Evolutionary conservation across 2,329 filamentous ascomycete species (phyloP).

Genomic region (Fusarium liriodendri): DNA sequence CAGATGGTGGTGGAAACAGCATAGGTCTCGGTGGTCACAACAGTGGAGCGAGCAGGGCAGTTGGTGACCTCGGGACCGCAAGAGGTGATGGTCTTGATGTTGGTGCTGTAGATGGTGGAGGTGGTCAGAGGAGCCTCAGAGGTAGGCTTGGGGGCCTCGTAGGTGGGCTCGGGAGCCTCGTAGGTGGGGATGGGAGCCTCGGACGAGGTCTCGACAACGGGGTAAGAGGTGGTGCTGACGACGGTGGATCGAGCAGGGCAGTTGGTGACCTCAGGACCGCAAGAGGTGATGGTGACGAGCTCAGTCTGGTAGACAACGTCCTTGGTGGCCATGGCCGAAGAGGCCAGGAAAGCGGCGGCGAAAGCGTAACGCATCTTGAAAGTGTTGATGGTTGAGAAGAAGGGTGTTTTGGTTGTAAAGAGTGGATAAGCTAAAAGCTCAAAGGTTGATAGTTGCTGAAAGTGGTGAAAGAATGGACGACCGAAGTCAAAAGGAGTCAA

Average conservation of each 20-base stretch:
- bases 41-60: constrained; percentile 64
- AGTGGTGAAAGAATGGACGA: constrained; percentile 65
- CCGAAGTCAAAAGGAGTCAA: constrained; percentile 63
- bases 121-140: constrained; percentile 57
- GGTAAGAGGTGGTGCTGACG: constrained; percentile 35
- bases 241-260: constrained; percentile 41
- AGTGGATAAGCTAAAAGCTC: constrained; percentile 43
- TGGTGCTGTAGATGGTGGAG: constrained; percentile 67
- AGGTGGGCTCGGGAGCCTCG: constrained; percentile 43
- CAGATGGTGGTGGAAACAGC: constrained; percentile 55
- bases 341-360: constrained; percentile 60
- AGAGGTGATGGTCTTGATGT: constrained; percentile 70
- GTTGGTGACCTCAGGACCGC: constrained; percentile 53
- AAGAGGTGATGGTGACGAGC: constrained; percentile 71
- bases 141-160: neutral
- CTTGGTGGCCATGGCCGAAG: constrained; percentile 48
- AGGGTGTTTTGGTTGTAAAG: constrained; percentile 27
- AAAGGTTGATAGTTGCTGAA: constrained; percentile 42
- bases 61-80: constrained; percentile 70
- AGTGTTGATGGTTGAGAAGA: constrained; percentile 36
- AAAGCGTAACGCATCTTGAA: constrained; percentile 73
- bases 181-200: constrained; percentile 51
- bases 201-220: constrained; percentile 22
- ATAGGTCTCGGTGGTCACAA: constrained; percentile 51
- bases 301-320: constrained; percentile 66